Evolutionary conservation across 805 yeast species (phyloP).

Genomic region (Grigorovia transvaalensis): DNA sequence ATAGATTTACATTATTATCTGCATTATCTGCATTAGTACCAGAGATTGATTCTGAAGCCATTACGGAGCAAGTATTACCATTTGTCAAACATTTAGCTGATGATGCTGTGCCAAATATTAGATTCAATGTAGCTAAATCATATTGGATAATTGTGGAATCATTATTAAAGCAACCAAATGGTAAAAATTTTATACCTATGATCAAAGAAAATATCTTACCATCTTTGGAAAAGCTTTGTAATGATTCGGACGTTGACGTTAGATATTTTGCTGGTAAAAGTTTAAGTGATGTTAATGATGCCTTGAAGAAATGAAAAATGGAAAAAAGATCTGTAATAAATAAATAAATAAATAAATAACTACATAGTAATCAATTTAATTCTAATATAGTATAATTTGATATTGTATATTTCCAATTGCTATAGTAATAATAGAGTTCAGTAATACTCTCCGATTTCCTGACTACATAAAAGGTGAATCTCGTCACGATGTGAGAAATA

Average conservation of each 20-base stretch:
- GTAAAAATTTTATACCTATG: constrained; percentile 24
- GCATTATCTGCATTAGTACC: constrained; percentile 77
- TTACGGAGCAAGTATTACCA: constrained; percentile 62
- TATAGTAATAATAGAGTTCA: no score
- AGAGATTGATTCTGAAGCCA: constrained; percentile 48
- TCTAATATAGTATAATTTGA: no score
- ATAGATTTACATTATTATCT: constrained; percentile 82
- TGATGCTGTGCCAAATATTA: constrained; percentile 88
- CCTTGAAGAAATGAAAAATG: background rate
- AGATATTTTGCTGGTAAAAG: constrained; percentile 72
- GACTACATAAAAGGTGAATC: no score
- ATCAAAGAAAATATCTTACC: constrained; percentile 49
- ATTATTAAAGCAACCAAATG: constrained; percentile 28
- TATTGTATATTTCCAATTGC: background rate
- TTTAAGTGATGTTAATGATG: constrained; percentile 28
- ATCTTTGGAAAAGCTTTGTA: constrained; percentile 49
- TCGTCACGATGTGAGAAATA: no score
- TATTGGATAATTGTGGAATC: constrained; percentile 51
- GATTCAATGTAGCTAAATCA: constrained; percentile 90
- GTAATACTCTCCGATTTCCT: no score
- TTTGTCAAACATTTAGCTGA: constrained; percentile 59
- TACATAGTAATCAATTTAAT: background rate
- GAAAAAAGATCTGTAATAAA: background rate
- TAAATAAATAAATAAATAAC: background rate
- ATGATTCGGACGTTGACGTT: constrained; percentile 82